Conservation (phyloP, 2,329 filamentous ascomycete genomes). For the Fusarium avenaceum region DNA sequence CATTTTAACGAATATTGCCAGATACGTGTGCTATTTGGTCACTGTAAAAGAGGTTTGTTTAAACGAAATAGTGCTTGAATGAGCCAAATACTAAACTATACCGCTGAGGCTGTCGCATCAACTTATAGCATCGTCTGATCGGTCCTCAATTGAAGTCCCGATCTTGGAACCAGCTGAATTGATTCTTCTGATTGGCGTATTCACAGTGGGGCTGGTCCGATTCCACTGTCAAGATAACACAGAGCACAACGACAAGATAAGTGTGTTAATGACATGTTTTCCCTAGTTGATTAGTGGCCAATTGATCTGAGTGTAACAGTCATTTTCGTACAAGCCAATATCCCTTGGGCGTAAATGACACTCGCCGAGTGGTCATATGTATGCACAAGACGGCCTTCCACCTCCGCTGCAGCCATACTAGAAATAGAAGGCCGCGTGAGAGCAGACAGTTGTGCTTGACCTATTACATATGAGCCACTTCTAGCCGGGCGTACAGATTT, state of each 20-base stretch:
- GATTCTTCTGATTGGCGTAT: slow-evolving; percentile 24
- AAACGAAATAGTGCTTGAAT: background rate
- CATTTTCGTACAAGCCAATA: slow-evolving; percentile 4
- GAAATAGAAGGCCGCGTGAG: slow-evolving; percentile 34
- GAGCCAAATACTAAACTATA: background rate
- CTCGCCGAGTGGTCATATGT: slow-evolving; percentile 13
- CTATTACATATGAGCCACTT: background rate
- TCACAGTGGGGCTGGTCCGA: background rate
- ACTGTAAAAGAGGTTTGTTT: background rate
- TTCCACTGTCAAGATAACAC: no score
- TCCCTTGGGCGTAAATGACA: slow-evolving; percentile 34
- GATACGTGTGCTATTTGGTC: background rate
- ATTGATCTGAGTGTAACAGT: background rate
- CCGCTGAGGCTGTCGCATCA: slow-evolving; percentile 19
- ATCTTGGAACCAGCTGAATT: slow-evolving; percentile 18
- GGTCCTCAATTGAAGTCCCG: slow-evolving; percentile 36
- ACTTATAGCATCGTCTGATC: slow-evolving; percentile 19
- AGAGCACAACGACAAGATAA: slow-evolving; percentile 17
- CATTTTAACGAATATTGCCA: slow-evolving; percentile 42
- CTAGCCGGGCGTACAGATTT: slow-evolving; percentile 9
- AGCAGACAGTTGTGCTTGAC: slow-evolving; percentile 4
- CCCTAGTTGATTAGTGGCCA: slow-evolving; percentile 8
- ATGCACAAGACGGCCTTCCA: slow-evolving; percentile 20
- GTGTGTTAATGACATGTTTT: slow-evolving; percentile 1
- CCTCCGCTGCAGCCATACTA: slow-evolving; percentile 19